Evolutionary conservation across 2,329 filamentous ascomycete species (phyloP), one percentile per base, ranked within the genome.

Genomic region (Sporothrix brunneoviolacea): DNA sequence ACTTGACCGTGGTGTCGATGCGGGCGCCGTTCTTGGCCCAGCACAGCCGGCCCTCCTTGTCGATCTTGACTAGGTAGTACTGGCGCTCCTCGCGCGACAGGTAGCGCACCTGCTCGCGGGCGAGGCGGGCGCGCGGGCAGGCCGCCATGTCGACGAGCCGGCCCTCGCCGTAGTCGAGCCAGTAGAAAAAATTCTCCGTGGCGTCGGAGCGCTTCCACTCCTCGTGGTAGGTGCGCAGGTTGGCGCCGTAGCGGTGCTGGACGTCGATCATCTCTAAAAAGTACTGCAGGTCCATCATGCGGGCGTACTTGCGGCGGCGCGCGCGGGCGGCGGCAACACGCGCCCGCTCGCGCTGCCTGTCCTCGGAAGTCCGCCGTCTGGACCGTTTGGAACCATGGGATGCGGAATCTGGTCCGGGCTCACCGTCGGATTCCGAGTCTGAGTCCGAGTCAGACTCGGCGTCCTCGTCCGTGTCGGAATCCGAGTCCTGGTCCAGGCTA

Each of bases 101-200:
- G 63, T 95, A 96, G 16, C 91, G 79, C 2, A 95, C 87, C 60
- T 84, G 82, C 64, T 95, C 88, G 21, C 79, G 76, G 46, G 93
- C 87, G 7, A 95, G 71, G 13, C 81, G 74, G 53, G 87, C 83
- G 32, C 91, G 76, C 1, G 88, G 83, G 56, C 89, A 89, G 0
- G 79, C 76, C 4, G 81, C 76, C 12, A 91, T 70, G 55, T 91
- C 84, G 38, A 93, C 63, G 35, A 77, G 65, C 58, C 73, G 81
- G 0, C 91, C 91, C 43, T 84, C 83, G 5, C 91, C 91, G 52
- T 86, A 75, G 63, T 96, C 91, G 1, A 95, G 73, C 90, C 91
- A 95, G 68, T 90, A 91, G 65, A 95, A 95, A 74, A 91, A 96
- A 62, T 93, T 95, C 64, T 95, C 85, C 4, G 82, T 79, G 0